These are phyloP conservation scores for Stachybotrys echinatus DNA, from an alignment of 2,329 filamentous ascomycete species.

Conservation along the genomic window DNA sequence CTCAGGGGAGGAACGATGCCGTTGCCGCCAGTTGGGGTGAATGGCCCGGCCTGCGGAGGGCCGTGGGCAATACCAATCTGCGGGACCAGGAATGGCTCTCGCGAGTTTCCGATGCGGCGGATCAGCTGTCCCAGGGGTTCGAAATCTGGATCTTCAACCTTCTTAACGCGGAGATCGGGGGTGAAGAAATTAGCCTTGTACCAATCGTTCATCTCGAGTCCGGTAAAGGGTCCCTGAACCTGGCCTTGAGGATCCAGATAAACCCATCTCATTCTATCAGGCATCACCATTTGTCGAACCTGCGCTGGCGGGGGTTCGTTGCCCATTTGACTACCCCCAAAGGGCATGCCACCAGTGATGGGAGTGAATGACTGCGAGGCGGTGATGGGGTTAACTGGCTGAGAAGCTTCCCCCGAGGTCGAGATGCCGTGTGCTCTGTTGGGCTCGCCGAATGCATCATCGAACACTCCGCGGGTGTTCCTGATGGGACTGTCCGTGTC, in stretches of 20 bases:
- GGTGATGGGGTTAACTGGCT: slow-evolving; percentile 24
- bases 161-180: slow-evolving; percentile 88
- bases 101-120: slow-evolving; percentile 90
- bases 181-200: slow-evolving; percentile 99
- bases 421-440: slow-evolving; percentile 28
- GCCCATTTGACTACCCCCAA: slow-evolving; percentile 27
- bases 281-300: slow-evolving; percentile 95
- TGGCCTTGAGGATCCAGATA: slow-evolving; percentile 93
- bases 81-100: slow-evolving; percentile 94
- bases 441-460: slow-evolving; percentile 43
- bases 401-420: slow-evolving; percentile 29
- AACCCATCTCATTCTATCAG: slow-evolving; percentile 97
- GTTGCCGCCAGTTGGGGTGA: slow-evolving; percentile 45
- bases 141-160: slow-evolving; percentile 88
- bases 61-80: slow-evolving; percentile 95
- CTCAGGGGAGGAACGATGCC: slow-evolving; percentile 83
- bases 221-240: slow-evolving; percentile 90
- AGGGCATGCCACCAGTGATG: slow-evolving; percentile 26
- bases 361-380: slow-evolving; percentile 29
- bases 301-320: slow-evolving; percentile 57
- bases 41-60: slow-evolving; percentile 47
- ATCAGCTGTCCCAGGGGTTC: slow-evolving; percentile 94
- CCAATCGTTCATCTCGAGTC: slow-evolving; percentile 99
- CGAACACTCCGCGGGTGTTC: slow-evolving; percentile 47
- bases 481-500: slow-evolving; percentile 58